Evolutionary conservation across 2,329 filamentous ascomycete genomes (phyloP).

Genomic region (Pseudogymnoascus destructans): DNA sequence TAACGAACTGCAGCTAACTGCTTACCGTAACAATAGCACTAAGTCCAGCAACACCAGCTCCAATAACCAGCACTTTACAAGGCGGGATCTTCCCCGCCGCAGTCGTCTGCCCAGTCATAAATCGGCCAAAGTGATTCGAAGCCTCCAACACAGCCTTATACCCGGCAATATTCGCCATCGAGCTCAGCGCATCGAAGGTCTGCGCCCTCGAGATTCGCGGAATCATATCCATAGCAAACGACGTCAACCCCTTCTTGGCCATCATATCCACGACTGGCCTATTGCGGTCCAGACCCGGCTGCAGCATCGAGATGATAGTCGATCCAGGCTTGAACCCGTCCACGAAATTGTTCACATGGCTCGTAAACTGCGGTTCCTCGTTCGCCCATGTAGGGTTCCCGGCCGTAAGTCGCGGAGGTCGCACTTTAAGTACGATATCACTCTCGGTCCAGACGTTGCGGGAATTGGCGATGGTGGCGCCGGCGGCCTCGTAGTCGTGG

Average conservation of each 20-base stretch:
- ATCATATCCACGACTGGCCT: constrained; percentile 60
- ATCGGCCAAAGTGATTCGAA: constrained; percentile 78
- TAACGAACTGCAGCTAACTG: constrained; percentile 3
- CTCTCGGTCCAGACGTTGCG: constrained; percentile 58
- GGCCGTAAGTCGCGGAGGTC: constrained; percentile 45
- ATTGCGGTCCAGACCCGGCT: constrained; percentile 58
- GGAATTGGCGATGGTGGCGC: constrained; percentile 61
- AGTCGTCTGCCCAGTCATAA: constrained; percentile 79
- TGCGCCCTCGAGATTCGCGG: constrained; percentile 82
- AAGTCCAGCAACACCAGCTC: constrained; percentile 76
- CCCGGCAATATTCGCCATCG: constrained; percentile 88
- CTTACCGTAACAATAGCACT: constrained; percentile 69
- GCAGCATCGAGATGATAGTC: constrained; percentile 71
- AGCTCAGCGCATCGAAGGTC: constrained; percentile 74
- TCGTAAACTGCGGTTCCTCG: constrained; percentile 31
- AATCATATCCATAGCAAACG: constrained; percentile 88
- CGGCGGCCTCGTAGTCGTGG: constrained; percentile 61
- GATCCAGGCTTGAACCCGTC: constrained; percentile 53
- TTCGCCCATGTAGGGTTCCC: neutral
- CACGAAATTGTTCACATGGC: constrained; percentile 41
- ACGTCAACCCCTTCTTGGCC: constrained; percentile 55
- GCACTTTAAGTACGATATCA: constrained; percentile 75
- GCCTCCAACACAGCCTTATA: constrained; percentile 88
- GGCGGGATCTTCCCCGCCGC: constrained; percentile 83
- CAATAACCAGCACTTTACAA: constrained; percentile 81